Percentiles rank a stretch among this genome's conserved stretches.
Evolutionary conservation across 345 rosid genomes (phyloP).

Genomic region (Reutealis trisperma): DNA sequence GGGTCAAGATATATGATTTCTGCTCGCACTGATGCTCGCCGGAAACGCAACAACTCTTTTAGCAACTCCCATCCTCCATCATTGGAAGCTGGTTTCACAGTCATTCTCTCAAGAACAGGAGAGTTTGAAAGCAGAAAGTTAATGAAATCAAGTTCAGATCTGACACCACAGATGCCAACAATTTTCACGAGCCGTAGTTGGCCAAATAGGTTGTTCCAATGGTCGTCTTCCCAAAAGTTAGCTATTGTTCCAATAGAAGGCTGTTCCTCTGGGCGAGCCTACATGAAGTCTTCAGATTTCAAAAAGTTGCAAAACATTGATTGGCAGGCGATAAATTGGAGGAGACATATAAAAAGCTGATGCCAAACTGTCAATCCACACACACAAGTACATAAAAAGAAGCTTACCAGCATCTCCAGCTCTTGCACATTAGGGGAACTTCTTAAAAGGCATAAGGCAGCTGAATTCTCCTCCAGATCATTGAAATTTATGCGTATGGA

Average conservation of each 20-base stretch:
- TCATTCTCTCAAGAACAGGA: conserved; percentile 60
- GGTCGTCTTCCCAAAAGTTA: conserved; percentile 48
- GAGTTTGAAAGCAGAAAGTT: conserved; percentile 58
- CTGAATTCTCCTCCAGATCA: conserved; percentile 54
- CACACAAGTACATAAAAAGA: neutral
- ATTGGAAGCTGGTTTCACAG: conserved; percentile 45
- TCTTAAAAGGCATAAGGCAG: conserved; percentile 60
- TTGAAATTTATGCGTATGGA: conserved; percentile 63
- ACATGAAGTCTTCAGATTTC: conserved; percentile 10
- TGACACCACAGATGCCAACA: conserved; percentile 43
- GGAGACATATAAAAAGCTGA: neutral
- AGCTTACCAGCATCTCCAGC: conserved; percentile 59
- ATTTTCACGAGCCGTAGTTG: conserved; percentile 52
- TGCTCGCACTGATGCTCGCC: conserved; percentile 53
- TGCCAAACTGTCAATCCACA: neutral
- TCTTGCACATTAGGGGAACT: conserved; percentile 67
- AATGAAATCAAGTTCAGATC: conserved; percentile 58
- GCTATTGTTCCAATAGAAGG: conserved; percentile 16
- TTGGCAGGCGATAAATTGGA: neutral
- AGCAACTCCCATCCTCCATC: conserved; percentile 51
- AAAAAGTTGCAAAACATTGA: neutral
- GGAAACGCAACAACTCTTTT: conserved; percentile 60
- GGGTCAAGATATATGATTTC: conserved; percentile 60
- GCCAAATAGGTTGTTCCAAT: conserved; percentile 45
- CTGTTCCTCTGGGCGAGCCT: conserved; percentile 63